Evolutionary conservation across 2,329 filamentous ascomycete genomes (phyloP).

Genomic region (Epichloe hybrida): DNA sequence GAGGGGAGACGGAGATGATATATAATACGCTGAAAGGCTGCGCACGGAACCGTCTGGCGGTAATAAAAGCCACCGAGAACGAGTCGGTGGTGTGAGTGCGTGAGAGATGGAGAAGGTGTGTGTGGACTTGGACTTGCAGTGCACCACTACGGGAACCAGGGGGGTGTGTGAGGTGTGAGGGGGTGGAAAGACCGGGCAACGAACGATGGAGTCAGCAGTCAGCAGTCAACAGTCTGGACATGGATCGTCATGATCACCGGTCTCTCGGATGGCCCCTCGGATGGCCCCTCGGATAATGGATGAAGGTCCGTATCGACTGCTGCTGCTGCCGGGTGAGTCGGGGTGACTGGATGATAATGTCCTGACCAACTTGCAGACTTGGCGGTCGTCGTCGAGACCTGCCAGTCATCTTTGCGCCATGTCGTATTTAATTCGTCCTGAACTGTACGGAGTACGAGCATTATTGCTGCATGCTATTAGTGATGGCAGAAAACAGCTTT

Average conservation of each 20-base stretch:
- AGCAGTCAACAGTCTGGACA: not conserved
- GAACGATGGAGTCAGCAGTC: not conserved
- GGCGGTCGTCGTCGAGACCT: too few species aligned
- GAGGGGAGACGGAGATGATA: conserved; percentile 5
- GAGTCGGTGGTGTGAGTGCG: not conserved
- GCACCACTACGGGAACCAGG: not conserved
- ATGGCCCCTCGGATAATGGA: too few species aligned
- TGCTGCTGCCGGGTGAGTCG: too few species aligned
- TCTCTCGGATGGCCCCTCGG: too few species aligned
- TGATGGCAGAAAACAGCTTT: not conserved
- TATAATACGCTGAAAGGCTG: not conserved
- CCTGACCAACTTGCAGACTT: too few species aligned
- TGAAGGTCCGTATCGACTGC: too few species aligned
- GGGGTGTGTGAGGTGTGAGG: not conserved
- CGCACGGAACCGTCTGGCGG: not conserved
- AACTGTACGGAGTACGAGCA: too few species aligned
- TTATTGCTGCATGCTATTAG: too few species aligned
- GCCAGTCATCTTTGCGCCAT: too few species aligned
- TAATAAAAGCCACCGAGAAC: not conserved
- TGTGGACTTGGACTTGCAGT: not conserved
- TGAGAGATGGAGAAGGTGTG: not conserved
- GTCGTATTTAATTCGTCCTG: too few species aligned
- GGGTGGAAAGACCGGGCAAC: not conserved
- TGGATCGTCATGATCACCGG: not conserved
- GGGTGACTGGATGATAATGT: too few species aligned